Conservation (phyloP, 805 yeast species). For the Ogataea henricii region DNA sequence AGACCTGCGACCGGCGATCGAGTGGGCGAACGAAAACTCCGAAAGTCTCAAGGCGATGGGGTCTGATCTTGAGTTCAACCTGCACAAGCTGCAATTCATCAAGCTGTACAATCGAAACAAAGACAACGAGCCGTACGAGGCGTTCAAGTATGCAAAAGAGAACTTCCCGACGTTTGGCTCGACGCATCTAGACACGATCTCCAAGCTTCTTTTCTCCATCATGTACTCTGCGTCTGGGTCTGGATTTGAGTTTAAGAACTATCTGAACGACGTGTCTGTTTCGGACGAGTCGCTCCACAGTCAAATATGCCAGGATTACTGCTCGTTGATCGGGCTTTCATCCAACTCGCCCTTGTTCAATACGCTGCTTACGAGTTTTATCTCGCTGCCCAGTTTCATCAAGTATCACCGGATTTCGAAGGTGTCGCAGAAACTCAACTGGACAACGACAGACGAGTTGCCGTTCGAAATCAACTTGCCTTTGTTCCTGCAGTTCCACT, state of each 20-base stretch:
- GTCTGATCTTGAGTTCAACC: slow-evolving; percentile 45
- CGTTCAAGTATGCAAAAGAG: slow-evolving; percentile 46
- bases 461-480: slow-evolving; percentile 67
- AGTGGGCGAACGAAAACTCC: slow-evolving; percentile 44
- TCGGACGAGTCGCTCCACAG: slow-evolving; percentile 22
- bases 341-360: slow-evolving; percentile 55
- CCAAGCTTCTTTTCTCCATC: slow-evolving; percentile 46
- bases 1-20: slow-evolving; percentile 47
- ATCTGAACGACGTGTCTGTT: slow-evolving; percentile 7
- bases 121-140: slow-evolving; percentile 30
- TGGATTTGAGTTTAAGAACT: slow-evolving; percentile 11
- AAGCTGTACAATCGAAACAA: slow-evolving; percentile 29
- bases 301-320: slow-evolving; percentile 48
- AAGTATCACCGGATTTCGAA: slow-evolving; percentile 47
- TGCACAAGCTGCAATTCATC: slow-evolving; percentile 46
- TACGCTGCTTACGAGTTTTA: slow-evolving; percentile 51
- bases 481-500: slow-evolving; percentile 53
- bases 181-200: slow-evolving; percentile 43
- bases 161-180: slow-evolving; percentile 43
- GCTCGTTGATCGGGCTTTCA: slow-evolving; percentile 49
- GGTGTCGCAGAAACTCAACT: slow-evolving; percentile 43
- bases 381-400: slow-evolving; percentile 54
- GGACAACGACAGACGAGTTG: slow-evolving; percentile 60
- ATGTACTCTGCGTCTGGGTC: slow-evolving; percentile 21
- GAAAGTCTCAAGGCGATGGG: slow-evolving; percentile 35